Conservation (phyloP, 2,329 filamentous ascomycete species). For the Ascochyta lentis region DNA sequence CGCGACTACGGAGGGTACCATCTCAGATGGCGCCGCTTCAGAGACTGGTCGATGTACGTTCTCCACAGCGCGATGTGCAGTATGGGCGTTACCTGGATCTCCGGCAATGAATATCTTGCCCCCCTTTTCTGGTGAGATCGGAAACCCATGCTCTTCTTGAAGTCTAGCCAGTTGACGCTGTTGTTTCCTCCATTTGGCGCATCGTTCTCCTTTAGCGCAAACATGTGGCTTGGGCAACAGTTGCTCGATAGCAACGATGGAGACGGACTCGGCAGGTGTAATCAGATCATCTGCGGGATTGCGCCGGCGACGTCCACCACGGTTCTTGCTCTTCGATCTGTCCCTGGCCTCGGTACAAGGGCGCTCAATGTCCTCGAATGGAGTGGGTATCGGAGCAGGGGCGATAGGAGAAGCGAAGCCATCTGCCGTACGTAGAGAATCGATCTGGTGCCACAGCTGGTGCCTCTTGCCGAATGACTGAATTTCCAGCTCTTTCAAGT, state of each 20-base stretch:
- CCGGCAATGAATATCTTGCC: conserved; percentile 79
- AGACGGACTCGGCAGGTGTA: conserved; percentile 81
- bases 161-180: conserved; percentile 78
- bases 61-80: conserved; percentile 61
- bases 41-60: conserved; percentile 71
- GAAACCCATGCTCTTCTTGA: conserved; percentile 71
- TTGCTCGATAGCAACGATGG: conserved; percentile 91
- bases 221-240: conserved; percentile 82
- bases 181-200: conserved; percentile 80
- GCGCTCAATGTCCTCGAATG: conserved; percentile 56
- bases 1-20: conserved; percentile 73
- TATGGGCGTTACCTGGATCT: conserved; percentile 78
- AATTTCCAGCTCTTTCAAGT: conserved; percentile 81
- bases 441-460: conserved; percentile 80
- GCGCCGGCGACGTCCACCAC: conserved; percentile 49
- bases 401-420: conserved; percentile 48
- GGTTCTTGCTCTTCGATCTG: conserved; percentile 46
- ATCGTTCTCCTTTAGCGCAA: conserved; percentile 86
- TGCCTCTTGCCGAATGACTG: conserved; percentile 81
- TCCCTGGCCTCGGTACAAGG: conserved; percentile 50
- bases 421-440: conserved; percentile 64
- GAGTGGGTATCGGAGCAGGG: conserved; percentile 56
- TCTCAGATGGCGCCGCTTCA: conserved; percentile 66
- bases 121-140: conserved; percentile 66
- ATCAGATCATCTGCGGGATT: conserved; percentile 66